Evolutionary conservation across 1,284 basidiomycete species (phyloP), one percentile per base, ranked within the genome.

Genomic region (Gymnopus androsaceus): DNA sequence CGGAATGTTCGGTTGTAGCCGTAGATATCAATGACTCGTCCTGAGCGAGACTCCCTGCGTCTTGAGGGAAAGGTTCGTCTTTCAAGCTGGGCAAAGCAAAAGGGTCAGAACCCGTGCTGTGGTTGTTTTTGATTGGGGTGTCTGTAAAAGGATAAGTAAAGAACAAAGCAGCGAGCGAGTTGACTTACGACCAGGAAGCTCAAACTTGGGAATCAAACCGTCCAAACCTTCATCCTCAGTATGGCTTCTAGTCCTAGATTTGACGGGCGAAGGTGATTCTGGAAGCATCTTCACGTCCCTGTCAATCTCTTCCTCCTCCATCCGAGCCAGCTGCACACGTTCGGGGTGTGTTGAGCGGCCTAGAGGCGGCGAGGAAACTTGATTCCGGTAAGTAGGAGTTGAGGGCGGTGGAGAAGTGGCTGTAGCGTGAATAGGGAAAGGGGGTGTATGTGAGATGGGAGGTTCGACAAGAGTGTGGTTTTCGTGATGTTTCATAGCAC

Each of bases 181-280:
- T 11, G 23, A 33, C 63, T 42, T 51, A 71, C 69, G 67, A 54
- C 62, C 45, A 23, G 65, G 58, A n/a, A 79, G 55, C 36, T 73
- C 74, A 46, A 83, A 79, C 38, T 69, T 73, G 0, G 81, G 81
- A 42, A 84, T 66, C 19, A 79, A 65, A 14, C 68, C 71, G 50
- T 78, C 76, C 30, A 67, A 67, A 8, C 54, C 59, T 7, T 59
- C 65, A 2, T 59, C 53, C 2, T 64, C 60, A 34, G 64, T 54
- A 21, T 40, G 59, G 15, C 21, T 23, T 17, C 46, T 57, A 19
- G 54, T 36, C 12, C 12, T 53, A 6, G 58, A 55, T 62, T 83
- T 85, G 53, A 77, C 72, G 1, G 83, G 84, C 2, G 84, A 85
- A 0, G 87, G 84, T 28, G 82, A 85, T 0, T 76, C 77, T n/a